Conservation (phyloP, 2,329 filamentous ascomycete species). For the Neurospora sp. region DNA sequence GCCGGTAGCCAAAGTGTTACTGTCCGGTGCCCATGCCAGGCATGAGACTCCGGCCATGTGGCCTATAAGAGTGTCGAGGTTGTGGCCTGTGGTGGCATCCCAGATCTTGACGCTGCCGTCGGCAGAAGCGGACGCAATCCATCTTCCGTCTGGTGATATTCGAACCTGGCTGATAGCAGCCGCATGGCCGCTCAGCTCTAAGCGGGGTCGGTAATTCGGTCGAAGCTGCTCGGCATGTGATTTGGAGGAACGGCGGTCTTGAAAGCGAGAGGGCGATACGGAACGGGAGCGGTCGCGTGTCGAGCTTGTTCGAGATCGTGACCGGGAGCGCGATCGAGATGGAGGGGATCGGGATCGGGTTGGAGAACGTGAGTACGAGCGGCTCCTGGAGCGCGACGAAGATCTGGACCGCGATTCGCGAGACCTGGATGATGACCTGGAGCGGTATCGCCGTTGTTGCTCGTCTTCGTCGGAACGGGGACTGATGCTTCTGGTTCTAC, state of each 20-base stretch:
- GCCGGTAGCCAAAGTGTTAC: conserved; percentile 76
- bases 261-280: conserved; percentile 24
- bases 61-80: conserved; percentile 82
- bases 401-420: conserved; percentile 9
- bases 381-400: background rate
- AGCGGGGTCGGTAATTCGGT: conserved; percentile 59
- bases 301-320: conserved; percentile 16
- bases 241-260: conserved; percentile 26
- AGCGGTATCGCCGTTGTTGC: conserved; percentile 13
- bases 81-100: conserved; percentile 66
- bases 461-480: background rate
- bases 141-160: conserved; percentile 82
- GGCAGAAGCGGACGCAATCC: conserved; percentile 83
- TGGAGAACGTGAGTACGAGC: conserved; percentile 2
- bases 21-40: conserved; percentile 89
- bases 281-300: conserved; percentile 22
- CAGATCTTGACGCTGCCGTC: conserved; percentile 90
- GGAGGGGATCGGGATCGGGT: conserved; percentile 4
- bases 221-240: conserved; percentile 40
- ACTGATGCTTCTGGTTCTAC: background rate
- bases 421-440: conserved; percentile 11
- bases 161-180: conserved; percentile 75
- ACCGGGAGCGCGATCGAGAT: conserved; percentile 14
- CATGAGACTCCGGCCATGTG: conserved; percentile 90
- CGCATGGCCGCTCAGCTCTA: conserved; percentile 68